Evolutionary conservation across 768 basidiomycete species (phyloP).

Genomic region (Kwoniella bestiolae): DNA sequence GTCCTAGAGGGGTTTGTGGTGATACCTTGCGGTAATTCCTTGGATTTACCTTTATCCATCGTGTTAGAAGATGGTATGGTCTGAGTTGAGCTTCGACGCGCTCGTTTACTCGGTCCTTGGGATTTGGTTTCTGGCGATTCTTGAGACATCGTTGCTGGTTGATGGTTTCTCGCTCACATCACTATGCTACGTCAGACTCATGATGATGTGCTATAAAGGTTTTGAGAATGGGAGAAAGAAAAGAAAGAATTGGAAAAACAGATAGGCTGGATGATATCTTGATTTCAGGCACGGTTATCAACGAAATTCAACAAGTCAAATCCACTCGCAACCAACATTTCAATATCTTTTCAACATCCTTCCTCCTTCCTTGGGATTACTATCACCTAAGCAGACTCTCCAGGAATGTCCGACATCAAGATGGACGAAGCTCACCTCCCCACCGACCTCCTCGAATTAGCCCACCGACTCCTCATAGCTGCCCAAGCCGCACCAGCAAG

Average conservation of each 20-base stretch:
- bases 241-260: too few species aligned
- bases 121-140: not conserved
- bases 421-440: constrained; percentile 28
- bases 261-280: too few species aligned
- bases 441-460: constrained; percentile 32
- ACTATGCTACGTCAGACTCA: not conserved
- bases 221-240: too few species aligned
- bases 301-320: constrained; percentile 2
- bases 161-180: not conserved
- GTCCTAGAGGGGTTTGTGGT: not conserved
- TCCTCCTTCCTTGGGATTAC: too few species aligned
- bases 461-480: constrained; percentile 33
- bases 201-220: too few species aligned
- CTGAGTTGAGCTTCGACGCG: not conserved
- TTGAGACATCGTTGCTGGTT: not conserved
- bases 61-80: too few species aligned
- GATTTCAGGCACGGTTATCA: constrained; percentile 16
- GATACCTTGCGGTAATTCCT: not conserved
- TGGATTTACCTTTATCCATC: not conserved
- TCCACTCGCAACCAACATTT: not conserved
- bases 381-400: not conserved
- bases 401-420: not conserved
- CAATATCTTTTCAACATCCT: not conserved
- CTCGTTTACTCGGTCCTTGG: not conserved
- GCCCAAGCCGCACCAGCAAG: constrained; percentile 25